phyloP scores from a whole-genome alignment of 2,329 filamentous ascomycete genomes.

The Colletotrichum cordylinicola region DNA sequence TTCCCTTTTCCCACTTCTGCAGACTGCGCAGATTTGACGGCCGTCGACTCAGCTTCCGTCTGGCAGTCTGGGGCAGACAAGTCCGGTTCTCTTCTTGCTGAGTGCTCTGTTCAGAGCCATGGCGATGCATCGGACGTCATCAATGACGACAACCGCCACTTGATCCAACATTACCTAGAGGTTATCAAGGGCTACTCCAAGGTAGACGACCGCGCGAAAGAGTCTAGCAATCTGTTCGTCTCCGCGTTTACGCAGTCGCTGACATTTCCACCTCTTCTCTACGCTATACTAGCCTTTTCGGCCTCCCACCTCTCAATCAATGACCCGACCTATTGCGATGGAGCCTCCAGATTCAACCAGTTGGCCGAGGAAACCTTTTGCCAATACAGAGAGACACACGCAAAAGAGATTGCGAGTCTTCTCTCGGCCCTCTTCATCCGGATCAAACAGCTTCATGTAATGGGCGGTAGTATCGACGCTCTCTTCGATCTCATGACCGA shows the following conservation, averaged over 20 bases:
- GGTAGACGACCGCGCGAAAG: not conserved
- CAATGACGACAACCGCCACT: not conserved
- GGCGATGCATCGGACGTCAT: not conserved
- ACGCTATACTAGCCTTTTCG: not conserved
- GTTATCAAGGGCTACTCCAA: not conserved
- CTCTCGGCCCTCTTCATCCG: not conserved
- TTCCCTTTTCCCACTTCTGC: not conserved
- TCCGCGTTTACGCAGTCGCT: not conserved
- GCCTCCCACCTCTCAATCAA: not conserved
- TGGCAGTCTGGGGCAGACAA: not conserved
- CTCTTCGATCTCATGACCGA: not conserved
- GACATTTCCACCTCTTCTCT: not conserved
- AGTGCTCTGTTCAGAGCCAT: not conserved
- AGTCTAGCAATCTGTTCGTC: not conserved
- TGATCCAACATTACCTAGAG: not conserved
- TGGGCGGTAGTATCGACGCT: not conserved
- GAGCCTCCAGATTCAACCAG: not conserved
- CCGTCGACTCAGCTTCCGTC: not conserved
- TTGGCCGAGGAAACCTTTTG: not conserved
- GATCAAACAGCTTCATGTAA: not conserved
- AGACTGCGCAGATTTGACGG: accelerated
- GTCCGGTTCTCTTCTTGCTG: accelerated
- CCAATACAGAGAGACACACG: accelerated
- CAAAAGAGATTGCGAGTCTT: not conserved
- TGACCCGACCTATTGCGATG: not conserved